Evolutionary conservation across 2,329 filamentous ascomycete species (phyloP), one percentile per base, ranked within the genome.

Genomic region (Penicillium sp.): DNA sequence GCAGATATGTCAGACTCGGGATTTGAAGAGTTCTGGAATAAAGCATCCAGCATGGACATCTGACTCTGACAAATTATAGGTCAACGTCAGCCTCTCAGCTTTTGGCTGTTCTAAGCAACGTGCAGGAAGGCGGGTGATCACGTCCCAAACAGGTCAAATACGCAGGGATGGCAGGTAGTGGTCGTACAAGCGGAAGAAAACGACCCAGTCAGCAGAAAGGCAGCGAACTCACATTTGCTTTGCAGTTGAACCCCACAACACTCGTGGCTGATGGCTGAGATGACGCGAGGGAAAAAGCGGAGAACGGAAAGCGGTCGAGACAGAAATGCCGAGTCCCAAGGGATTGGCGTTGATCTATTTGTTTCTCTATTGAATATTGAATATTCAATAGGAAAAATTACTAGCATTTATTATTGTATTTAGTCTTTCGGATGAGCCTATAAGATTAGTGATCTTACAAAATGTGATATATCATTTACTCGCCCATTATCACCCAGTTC

Each of bases 41-140:
- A 43, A 57, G 50, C 58, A 63, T 64, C 60, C 57, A 57, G 44
- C 57, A 63, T 60, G 41, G n/a, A 51, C 16, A 19, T 44, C 48
- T 10, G 41, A 53, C 43, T 44, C 49, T 38, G 52, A 6, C 8
- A 9, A 22, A 28, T 43, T 30, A 10, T 8, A 30, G 14, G 10
- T 4, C 17, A 26, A 14, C 26, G 38, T 35, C 10, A 22, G 35
- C 26, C n/a, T n/a, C n/a, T 25, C 30, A 14, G 25, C 11, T 41
- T 41, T 19, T 30, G 22, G n/a, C 6, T 16, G 12, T 17, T 40
- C 42, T 22, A 57, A 41, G 41, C 37, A 50, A 14, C 45, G 35
- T 38, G 49, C 40, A 53, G 26, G 35, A 17, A 53, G 50, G 43
- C 25, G 35, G 50, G 28, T 46, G 50, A 53, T 53, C 42, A 53